Conservation (phyloP, 352 stramenopile species). For the Globisporangium solare region DNA sequence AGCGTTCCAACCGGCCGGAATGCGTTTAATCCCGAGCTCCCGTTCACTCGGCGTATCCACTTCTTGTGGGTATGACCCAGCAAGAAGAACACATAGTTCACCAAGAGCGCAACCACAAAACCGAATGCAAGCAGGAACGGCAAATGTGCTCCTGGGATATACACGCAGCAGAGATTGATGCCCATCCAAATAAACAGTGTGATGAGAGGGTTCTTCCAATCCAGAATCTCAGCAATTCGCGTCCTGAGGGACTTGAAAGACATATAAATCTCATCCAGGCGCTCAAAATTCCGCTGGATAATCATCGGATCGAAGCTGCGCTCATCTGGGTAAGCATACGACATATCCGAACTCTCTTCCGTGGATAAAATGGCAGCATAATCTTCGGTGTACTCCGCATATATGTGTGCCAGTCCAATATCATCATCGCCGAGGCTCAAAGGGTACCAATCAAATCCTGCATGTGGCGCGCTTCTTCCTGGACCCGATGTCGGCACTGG, state of each 20-base stretch:
- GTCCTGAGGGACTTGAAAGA: constrained; percentile 14
- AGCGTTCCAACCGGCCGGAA: constrained; percentile 31
- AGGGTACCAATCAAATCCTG: constrained; percentile 20
- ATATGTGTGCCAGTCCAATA: constrained; percentile 21
- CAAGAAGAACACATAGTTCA: constrained; percentile 17
- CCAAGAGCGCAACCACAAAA: constrained; percentile 10
- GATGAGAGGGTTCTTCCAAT: constrained; percentile 24
- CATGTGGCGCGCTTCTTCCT: constrained; percentile 11
- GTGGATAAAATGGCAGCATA: constrained; percentile 15
- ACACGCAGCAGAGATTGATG: constrained; percentile 15
- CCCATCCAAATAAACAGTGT: constrained; percentile 19
- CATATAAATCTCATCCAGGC: constrained; percentile 24
- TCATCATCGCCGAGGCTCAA: constrained; percentile 26
- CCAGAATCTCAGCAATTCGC: constrained; percentile 19
- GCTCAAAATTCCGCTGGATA: constrained; percentile 34
- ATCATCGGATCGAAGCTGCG: constrained; percentile 24
- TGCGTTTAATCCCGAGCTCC: constrained; percentile 13
- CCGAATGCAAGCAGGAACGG: constrained; percentile 9
- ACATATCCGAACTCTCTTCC: constrained; percentile 17
- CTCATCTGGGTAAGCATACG: constrained; percentile 24
- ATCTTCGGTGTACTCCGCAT: constrained; percentile 23
- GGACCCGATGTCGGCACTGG: constrained; percentile 16
- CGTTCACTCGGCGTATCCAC: constrained; percentile 21
- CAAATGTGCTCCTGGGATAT: constrained; percentile 15
- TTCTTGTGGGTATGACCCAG: constrained; percentile 19